Evolutionary conservation across 129 eudicot genomes (phyloP).

Genomic region (Oenanthe sinensis): DNA sequence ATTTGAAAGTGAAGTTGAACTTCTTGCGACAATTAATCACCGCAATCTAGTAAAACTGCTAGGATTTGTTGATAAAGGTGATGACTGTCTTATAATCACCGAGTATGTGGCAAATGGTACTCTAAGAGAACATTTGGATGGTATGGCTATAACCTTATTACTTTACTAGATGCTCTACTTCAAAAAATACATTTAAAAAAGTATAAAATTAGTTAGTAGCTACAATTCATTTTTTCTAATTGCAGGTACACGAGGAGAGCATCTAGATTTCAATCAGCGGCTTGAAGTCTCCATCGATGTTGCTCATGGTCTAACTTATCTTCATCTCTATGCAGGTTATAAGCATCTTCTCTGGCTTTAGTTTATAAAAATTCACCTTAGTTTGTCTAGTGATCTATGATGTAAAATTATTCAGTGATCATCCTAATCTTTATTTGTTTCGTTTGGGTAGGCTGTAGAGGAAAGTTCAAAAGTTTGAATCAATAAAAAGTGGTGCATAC

Average conservation of each 20-base stretch:
- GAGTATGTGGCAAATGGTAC: conserved; percentile 91
- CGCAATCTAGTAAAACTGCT: conserved; percentile 78
- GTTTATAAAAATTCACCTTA: background rate
- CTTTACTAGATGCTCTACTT: background rate
- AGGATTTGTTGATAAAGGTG: conserved; percentile 83
- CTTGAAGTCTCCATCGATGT: conserved; percentile 82
- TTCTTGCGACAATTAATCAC: conserved; percentile 85
- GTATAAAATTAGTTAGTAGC: background rate
- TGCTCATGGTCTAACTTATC: conserved; percentile 88
- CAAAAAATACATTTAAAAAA: background rate
- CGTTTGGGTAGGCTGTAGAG: background rate
- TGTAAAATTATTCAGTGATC: background rate
- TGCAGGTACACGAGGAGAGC: conserved; percentile 60
- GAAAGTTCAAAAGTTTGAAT: too few relatives aligned
- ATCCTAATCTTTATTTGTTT: background rate
- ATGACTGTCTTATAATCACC: conserved; percentile 74
- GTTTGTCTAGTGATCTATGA: background rate
- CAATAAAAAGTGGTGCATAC: too few relatives aligned
- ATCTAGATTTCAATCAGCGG: conserved; percentile 81
- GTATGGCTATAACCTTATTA: conserved; percentile 31
- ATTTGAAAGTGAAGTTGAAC: conserved; percentile 80
- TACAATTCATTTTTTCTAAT: background rate
- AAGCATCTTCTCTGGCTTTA: conserved; percentile 4
- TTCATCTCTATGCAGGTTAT: conserved; percentile 78
- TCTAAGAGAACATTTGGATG: conserved; percentile 93